A percentile compares a stretch with the other conserved stretches of the same genome.
Conservation (phyloP, 495 filamentous ascomycete genomes). For the Talaromyces liani region DNA sequence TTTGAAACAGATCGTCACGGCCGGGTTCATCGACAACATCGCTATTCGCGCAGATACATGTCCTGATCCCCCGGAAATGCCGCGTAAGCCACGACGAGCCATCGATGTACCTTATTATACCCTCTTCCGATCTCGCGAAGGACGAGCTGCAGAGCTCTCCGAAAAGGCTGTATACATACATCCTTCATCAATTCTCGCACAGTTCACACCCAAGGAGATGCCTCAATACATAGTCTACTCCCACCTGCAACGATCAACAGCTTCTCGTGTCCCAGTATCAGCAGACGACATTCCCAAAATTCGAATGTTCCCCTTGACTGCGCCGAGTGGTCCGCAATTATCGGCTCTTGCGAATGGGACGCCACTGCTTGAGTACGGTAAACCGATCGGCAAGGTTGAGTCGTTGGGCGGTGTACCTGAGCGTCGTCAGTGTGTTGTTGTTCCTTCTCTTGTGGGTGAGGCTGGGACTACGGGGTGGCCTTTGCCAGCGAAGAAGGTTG, state of each 20-base stretch:
- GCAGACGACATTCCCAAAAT: constrained; percentile 57
- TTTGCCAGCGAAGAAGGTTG: constrained; percentile 71
- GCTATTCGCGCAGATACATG: constrained; percentile 87
- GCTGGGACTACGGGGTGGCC: constrained; percentile 72
- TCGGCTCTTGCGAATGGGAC: constrained; percentile 76
- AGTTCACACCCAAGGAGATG: constrained; percentile 59
- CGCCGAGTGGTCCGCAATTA: constrained; percentile 68
- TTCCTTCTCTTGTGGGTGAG: constrained; percentile 62
- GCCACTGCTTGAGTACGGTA: constrained; percentile 75
- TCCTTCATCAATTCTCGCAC: constrained; percentile 71
- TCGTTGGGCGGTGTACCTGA: constrained; percentile 45
- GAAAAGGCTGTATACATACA: constrained; percentile 74
- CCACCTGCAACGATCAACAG: constrained; percentile 65
- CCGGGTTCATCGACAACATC: constrained; percentile 92
- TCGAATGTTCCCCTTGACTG: constrained; percentile 80
- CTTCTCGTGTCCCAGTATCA: constrained; percentile 24
- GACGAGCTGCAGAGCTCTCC: constrained; percentile 36
- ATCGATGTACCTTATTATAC: constrained; percentile 89
- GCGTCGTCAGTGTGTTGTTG: constrained; percentile 72
- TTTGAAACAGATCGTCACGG: constrained; percentile 82
- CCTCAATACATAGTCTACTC: constrained; percentile 85
- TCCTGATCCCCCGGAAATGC: constrained; percentile 61
- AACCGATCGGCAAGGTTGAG: constrained; percentile 78
- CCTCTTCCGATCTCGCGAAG: constrained; percentile 61
- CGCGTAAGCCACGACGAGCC: constrained; percentile 66